phyloP scores from a whole-genome alignment of 1,284 basidiomycete genomes.

The Pseudozyma sp. region DNA sequence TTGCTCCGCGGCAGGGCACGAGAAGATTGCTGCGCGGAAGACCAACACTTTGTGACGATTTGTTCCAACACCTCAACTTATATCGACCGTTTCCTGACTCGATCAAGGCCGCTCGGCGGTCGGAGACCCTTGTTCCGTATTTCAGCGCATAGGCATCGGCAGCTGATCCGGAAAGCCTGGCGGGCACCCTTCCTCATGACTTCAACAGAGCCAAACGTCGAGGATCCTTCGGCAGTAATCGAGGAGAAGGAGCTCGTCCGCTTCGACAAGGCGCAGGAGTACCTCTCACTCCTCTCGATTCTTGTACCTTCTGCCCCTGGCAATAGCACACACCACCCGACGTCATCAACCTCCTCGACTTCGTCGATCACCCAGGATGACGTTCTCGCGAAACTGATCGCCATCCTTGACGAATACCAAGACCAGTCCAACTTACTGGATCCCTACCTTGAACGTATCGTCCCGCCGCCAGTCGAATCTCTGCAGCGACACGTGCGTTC shows the following conservation, averaged over 20 bases:
- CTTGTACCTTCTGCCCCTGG: slow-evolving; percentile 11
- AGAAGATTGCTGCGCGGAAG: slow-evolving; percentile 1
- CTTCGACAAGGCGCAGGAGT: slow-evolving; percentile 50
- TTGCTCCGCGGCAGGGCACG: slow-evolving; percentile 13
- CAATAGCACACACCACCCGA: not conserved
- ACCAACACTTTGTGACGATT: slow-evolving; percentile 20
- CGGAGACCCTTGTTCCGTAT: no score
- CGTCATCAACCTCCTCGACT: not conserved
- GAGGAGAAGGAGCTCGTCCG: slow-evolving; percentile 54
- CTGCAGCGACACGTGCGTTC: slow-evolving; percentile 47
- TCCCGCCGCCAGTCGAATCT: slow-evolving; percentile 78
- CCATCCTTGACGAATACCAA: slow-evolving; percentile 82
- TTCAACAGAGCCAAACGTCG: slow-evolving; percentile 6
- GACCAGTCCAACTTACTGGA: slow-evolving; percentile 90
- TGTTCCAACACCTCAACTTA: not conserved
- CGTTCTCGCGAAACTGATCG: slow-evolving; percentile 8
- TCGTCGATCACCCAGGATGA: slow-evolving; percentile 2
- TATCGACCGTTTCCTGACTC: not conserved
- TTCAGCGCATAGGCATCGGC: not conserved
- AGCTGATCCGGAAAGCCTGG: no score
- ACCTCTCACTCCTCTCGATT: slow-evolving; percentile 29
- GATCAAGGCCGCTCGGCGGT: not conserved
- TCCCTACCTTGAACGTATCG: slow-evolving; percentile 86
- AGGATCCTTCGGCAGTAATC: slow-evolving; percentile 15
- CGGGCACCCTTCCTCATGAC: slow-evolving; percentile 3